Percentiles rank a stretch among this genome's conserved stretches.
These are phyloP conservation scores for Trichoderma endophyticum DNA, from an alignment of 2,329 filamentous ascomycete genomes.

Conservation along the genomic window DNA sequence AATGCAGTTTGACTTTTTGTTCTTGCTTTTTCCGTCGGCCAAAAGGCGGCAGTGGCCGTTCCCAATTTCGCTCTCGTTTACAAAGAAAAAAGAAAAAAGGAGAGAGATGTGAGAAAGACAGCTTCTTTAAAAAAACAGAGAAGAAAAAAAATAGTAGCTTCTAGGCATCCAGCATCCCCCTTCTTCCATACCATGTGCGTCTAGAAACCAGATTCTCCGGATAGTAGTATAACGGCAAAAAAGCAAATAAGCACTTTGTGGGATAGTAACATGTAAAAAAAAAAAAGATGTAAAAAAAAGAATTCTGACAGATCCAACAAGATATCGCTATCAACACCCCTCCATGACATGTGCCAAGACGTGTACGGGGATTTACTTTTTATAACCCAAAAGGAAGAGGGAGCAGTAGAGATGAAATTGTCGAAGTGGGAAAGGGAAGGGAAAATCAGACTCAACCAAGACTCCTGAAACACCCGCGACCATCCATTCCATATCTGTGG, in stretches of 20 bases:
- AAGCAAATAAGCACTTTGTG: background rate
- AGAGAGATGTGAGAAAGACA: background rate
- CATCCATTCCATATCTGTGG: slow-evolving; percentile 12
- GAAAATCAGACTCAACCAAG: slow-evolving; percentile 5
- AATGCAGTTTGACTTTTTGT: slow-evolving; percentile 1
- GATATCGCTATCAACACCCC: slow-evolving; percentile 19
- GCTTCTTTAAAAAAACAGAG: background rate
- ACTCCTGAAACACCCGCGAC: slow-evolving; percentile 25
- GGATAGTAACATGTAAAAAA: background rate
- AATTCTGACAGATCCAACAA: slow-evolving; percentile 13
- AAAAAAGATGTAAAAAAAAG: background rate
- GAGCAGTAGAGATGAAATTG: slow-evolving; percentile 1
- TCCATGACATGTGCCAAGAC: slow-evolving; percentile 18
- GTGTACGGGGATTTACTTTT: slow-evolving; percentile 15
- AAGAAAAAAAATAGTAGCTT: background rate
- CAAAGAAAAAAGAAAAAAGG: background rate
- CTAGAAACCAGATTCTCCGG: slow-evolving; percentile 12
- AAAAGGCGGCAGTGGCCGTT: background rate
- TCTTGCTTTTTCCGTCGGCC: background rate
- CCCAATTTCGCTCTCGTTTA: slow-evolving; percentile 1
- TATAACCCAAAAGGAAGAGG: slow-evolving; percentile 14
- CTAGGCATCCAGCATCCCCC: slow-evolving; percentile 12
- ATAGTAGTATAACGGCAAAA: background rate
- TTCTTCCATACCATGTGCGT: slow-evolving; percentile 6
- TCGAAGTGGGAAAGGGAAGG: background rate